Conservation (phyloP, 1,284 basidiomycete species). For the Cutaneotrichosporon sp. region DNA sequence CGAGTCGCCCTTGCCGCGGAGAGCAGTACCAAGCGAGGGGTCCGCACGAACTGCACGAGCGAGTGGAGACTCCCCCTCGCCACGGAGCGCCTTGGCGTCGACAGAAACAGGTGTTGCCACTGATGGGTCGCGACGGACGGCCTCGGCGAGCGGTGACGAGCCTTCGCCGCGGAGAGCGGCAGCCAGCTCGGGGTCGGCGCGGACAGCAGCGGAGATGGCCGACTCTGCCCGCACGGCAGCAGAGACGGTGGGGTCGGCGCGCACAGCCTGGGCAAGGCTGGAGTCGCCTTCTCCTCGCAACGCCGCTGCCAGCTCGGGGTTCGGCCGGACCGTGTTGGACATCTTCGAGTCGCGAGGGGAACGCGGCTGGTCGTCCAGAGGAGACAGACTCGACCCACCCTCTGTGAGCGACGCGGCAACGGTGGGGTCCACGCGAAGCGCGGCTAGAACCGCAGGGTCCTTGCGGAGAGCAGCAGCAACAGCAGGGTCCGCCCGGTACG, state of each 20-base stretch:
- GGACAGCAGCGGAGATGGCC: not conserved
- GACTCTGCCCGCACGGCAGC: conserved; percentile 1
- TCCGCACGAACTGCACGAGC: conserved; percentile 2
- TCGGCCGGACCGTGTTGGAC: not conserved
- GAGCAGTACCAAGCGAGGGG: not conserved
- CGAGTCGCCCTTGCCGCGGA: conserved; percentile 4
- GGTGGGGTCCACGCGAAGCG: conserved; percentile 1
- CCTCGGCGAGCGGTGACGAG: not conserved
- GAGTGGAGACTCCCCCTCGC: conserved; percentile 1
- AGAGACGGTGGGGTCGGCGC: conserved; percentile 3
- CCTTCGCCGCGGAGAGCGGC: conserved; percentile 6
- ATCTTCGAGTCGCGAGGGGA: not conserved
- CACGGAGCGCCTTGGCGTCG: not conserved
- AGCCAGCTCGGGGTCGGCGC: conserved; percentile 6
- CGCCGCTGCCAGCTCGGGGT: conserved; percentile 2
- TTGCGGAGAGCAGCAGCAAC: conserved; percentile 4
- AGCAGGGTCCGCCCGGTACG: conserved; percentile 1
- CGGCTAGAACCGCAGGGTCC: not conserved
- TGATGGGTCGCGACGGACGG: not conserved
- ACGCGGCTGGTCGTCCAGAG: not conserved
- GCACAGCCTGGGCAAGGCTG: not conserved
- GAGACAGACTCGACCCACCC: not conserved
- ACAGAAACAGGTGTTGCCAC: not conserved
- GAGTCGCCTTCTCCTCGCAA: conserved; percentile 1
- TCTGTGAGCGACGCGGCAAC: not conserved